Conservation (phyloP, 768 basidiomycete genomes). For the Rhodotorula graminis region DNA sequence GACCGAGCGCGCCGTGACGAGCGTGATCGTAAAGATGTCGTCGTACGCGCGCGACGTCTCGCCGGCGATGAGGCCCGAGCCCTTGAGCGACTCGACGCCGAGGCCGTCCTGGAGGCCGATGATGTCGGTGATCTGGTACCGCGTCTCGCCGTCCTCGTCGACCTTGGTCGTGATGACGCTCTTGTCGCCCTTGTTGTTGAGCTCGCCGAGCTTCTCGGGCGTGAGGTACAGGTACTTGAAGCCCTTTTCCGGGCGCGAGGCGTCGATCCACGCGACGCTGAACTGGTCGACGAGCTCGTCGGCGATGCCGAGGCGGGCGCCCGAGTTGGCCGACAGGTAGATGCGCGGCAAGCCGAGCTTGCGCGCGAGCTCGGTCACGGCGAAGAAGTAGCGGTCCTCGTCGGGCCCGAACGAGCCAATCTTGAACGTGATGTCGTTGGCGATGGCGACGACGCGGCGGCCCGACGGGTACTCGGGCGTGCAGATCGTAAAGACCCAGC, state of each 20-base stretch:
- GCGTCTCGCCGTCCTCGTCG: conserved; percentile 75
- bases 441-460: conserved; percentile 78
- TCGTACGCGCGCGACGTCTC: conserved; percentile 98
- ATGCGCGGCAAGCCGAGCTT: conserved; percentile 82
- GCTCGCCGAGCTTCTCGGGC: conserved; percentile 78
- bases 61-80: conserved; percentile 96
- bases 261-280: conserved; percentile 84
- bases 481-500: conserved; percentile 85
- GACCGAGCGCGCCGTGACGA: conserved; percentile 96
- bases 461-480: conserved; percentile 91
- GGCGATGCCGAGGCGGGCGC: conserved; percentile 90
- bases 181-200: conserved; percentile 76
- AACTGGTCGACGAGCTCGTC: conserved; percentile 85
- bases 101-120: conserved; percentile 96
- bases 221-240: conserved; percentile 94
- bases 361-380: conserved; percentile 89
- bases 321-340: conserved; percentile 98
- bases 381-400: conserved; percentile 95
- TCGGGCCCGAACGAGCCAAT: conserved; percentile 95
- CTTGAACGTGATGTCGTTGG: conserved; percentile 98
- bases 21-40: conserved; percentile 98
- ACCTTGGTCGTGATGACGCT: conserved; percentile 78
- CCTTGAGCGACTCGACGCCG: conserved; percentile 90
- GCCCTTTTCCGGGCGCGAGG: conserved; percentile 81
- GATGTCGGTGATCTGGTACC: conserved; percentile 91